Conservation (phyloP, 768 basidiomycete species). For the Krasilnikovozyma curviuscula region DNA sequence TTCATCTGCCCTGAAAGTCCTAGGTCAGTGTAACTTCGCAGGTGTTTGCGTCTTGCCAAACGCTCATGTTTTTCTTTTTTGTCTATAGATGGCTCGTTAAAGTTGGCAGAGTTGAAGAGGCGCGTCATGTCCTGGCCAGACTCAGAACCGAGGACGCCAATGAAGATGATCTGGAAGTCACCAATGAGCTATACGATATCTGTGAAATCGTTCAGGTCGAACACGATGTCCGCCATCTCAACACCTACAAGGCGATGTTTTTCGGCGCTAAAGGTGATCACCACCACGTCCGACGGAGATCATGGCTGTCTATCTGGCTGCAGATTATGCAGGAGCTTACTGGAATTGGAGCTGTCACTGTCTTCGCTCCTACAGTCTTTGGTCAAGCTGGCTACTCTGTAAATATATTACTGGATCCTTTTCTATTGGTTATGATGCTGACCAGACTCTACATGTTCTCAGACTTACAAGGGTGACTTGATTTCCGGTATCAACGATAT, state of each 20-base stretch:
- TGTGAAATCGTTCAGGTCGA: too few species aligned
- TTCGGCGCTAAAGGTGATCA: constrained; percentile 10
- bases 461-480: constrained; percentile 14
- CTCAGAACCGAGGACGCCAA: constrained; percentile 9
- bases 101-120: constrained; percentile 9
- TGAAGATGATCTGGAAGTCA: constrained; percentile 8
- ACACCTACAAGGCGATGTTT: constrained; percentile 12
- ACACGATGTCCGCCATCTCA: too few species aligned
- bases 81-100: constrained; percentile 20
- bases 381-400: constrained; percentile 13
- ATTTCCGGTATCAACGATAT: constrained; percentile 17
- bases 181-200: constrained; percentile 13
- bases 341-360: constrained; percentile 14
- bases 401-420: too few species aligned
- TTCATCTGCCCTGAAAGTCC: too few species aligned
- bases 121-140: constrained; percentile 5
- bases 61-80: too few species aligned
- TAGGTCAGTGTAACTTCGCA: too few species aligned
- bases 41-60: too few species aligned
- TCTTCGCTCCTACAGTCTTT: constrained; percentile 14
- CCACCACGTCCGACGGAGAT: constrained; percentile 4
- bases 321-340: constrained; percentile 17
- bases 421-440: too few species aligned
- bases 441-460: too few species aligned
- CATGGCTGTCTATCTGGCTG: constrained; percentile 15